Evolutionary conservation across 495 filamentous ascomycete species (phyloP), one percentile per base, ranked within the genome.

Genomic region (Aeminium ludgeri): DNA sequence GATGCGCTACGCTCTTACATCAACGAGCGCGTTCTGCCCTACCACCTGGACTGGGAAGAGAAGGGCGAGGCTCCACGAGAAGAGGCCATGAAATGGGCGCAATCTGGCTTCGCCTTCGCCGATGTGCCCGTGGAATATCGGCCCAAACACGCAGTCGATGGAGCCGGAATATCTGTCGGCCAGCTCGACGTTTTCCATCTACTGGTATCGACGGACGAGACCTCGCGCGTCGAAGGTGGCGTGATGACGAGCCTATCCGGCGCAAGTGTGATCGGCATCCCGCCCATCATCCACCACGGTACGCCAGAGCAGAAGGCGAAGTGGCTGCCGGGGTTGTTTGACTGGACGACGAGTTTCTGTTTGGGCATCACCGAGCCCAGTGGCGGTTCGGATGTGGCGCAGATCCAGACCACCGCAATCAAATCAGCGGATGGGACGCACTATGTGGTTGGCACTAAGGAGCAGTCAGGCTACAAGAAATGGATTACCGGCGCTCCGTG

Each of bases 401-500:
- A 59, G 53, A 70, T 73, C 36, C 54, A 58, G 18, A 70, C 67
- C 2, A 70, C 66, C 1, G 68, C 69, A 0, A 50, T 57, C 10
- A 43, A 42, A 18, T 19, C 37, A 11, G 48, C 56, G 0, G 53
- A 67, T 20, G 65, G 64, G 0, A 59, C 66, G 36, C 49, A 59
- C 41, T 73, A 71, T 36, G 46, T 71, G 20, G 68, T 72, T 10
- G 71, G 70, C 49, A n/a, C n/a, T n/a, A n/a, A n/a, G n/a, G n/a
- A n/a, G n/a, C n/a, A n/a, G n/a, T n/a, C n/a, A n/a, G 69, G 69
- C 3, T 56, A 59, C 10, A 72, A 73, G 60, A 72, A 73, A 44
- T 73, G 69, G 69, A 72, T 73, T 30, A 73, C 69, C 16, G 68
- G 68, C 41, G 67, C 59, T 10, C 59, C 68, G 6, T 72, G 66